Percentiles rank a stretch among this genome's conserved stretches.
Evolutionary conservation across 495 filamentous ascomycete genomes (phyloP).

Genomic region (Neurospora cerealis): DNA sequence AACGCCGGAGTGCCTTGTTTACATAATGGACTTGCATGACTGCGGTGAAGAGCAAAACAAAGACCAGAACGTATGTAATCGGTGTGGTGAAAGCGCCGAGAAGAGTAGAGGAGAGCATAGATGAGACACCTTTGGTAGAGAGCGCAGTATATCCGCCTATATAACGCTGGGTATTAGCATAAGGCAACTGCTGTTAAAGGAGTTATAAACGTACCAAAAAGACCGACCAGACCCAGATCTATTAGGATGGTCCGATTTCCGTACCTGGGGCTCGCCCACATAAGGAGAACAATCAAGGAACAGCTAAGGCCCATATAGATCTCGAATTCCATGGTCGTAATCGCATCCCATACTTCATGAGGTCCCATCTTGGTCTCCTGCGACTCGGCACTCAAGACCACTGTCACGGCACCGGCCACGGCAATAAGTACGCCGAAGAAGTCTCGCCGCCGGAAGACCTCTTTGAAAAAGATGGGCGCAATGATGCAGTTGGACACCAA

Average conservation of each 20-base stretch:
- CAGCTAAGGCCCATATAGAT: constrained; percentile 74
- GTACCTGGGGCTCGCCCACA: constrained; percentile 73
- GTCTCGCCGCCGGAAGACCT: constrained; percentile 76
- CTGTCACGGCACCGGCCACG: constrained; percentile 77
- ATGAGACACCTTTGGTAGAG: constrained; percentile 92
- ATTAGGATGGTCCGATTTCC: constrained; percentile 80
- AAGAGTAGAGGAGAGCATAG: constrained; percentile 79
- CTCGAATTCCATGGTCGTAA: constrained; percentile 83
- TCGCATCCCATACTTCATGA: constrained; percentile 79
- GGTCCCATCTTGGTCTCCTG: constrained; percentile 87
- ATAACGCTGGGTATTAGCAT: constrained; percentile 18
- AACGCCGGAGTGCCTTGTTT: constrained; percentile 87
- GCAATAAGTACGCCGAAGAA: constrained; percentile 79
- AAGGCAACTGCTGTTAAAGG: background rate
- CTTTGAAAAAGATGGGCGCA: constrained; percentile 85
- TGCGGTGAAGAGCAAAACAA: constrained; percentile 71
- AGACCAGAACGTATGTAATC: constrained; percentile 74
- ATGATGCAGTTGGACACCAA: constrained; percentile 94
- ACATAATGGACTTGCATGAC: constrained; percentile 93
- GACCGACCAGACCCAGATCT: constrained; percentile 81
- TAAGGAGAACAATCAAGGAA: constrained; percentile 59
- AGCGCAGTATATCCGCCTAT: constrained; percentile 88
- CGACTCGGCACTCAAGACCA: constrained; percentile 84
- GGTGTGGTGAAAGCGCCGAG: constrained; percentile 83
- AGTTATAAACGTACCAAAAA: constrained; percentile 60